Evolutionary conservation across 108 stramenopile genomes (phyloP).

Genomic region (Thalassiosira profunda): DNA sequence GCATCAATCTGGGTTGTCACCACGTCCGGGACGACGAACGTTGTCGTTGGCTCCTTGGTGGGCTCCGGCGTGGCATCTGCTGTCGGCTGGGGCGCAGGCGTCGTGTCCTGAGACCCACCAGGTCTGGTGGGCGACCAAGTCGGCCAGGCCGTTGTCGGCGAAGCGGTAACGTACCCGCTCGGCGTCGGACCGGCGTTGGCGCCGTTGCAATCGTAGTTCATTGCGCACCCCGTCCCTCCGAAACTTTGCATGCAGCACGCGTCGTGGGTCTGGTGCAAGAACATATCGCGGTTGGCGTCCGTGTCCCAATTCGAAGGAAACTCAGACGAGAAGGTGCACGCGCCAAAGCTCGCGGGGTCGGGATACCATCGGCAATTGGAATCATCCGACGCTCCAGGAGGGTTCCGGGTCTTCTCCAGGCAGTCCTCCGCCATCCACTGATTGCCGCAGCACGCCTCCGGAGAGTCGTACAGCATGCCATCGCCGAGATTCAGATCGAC

Average conservation of each 20-base stretch:
- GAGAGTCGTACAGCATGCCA: too few species aligned
- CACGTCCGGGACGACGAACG: constrained; percentile 5
- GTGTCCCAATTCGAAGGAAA: not conserved
- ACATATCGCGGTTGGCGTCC: not conserved
- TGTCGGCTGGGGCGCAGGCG: constrained; percentile 1
- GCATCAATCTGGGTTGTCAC: constrained; percentile 6
- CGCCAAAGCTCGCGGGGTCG: not conserved
- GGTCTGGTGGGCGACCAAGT: not conserved
- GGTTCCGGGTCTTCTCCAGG: too few species aligned
- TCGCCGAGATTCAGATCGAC: too few species aligned
- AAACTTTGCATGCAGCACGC: not conserved
- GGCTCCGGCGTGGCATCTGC: not conserved
- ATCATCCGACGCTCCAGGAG: not conserved
- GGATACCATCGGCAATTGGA: constrained; percentile 1
- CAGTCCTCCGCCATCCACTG: too few species aligned
- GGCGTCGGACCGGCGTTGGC: not conserved
- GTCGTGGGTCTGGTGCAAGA: not conserved
- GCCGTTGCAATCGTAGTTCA: not conserved
- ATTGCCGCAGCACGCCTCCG: too few species aligned
- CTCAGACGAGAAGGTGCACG: not conserved
- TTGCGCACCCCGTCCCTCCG: not conserved
- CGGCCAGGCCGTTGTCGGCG: not conserved
- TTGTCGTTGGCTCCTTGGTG: too few species aligned
- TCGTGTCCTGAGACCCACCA: not conserved
- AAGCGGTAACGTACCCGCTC: too few species aligned